Evolutionary conservation across 2,329 filamentous ascomycete species (phyloP), one percentile per base, ranked within the genome.

Genomic region (Epichloe uncinata): DNA sequence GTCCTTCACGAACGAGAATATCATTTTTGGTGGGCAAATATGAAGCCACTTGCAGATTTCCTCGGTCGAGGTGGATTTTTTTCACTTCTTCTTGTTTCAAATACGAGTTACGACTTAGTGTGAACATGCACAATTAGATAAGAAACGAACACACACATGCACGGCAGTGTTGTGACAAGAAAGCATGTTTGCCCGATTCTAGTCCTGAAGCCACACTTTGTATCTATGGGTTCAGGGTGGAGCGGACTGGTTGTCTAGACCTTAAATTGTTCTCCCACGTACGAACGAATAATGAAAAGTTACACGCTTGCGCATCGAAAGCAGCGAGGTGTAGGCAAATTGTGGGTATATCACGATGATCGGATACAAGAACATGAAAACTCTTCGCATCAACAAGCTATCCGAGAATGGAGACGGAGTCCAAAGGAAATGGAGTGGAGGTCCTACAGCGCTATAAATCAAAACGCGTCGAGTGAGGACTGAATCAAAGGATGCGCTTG

Each of bases 201-300:
- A 81, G 78, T 81, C 78, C 78, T 71, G 72, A 70, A 72, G 67
- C 66, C 75, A 74, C 74, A 79, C 71, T 66, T 48, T 56, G 53
- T 34, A 22, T 75, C 72, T 69, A 73, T 76, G 71, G 68, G 70
- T 74, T 68, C 77, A 78, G 78, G 78, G 78, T 81, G 78, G 78
- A 81, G 73, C 69, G 73, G 77, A 78, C 76, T 63, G 78, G 78
- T 75, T 81, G 78, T 81, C 78, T 80, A 80, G 77, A 75, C 78
- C 77, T 73, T 65, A 66, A 68, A 61, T 79, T 73, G 60, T 72
- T 80, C 75, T 80, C 74, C 77, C 77, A 80, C 76, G 64, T 76
- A 74, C 74, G 75, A 79, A 71, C 68, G 69, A 71, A 60, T 72
- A 69, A 64, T 67, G 64, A 62, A 75, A 77, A 72, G 77, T 78